Evolutionary conservation across 1,284 basidiomycete species (phyloP), one percentile per base, ranked within the genome.

Genomic region (Cutaneotrichosporon daszewskae): DNA sequence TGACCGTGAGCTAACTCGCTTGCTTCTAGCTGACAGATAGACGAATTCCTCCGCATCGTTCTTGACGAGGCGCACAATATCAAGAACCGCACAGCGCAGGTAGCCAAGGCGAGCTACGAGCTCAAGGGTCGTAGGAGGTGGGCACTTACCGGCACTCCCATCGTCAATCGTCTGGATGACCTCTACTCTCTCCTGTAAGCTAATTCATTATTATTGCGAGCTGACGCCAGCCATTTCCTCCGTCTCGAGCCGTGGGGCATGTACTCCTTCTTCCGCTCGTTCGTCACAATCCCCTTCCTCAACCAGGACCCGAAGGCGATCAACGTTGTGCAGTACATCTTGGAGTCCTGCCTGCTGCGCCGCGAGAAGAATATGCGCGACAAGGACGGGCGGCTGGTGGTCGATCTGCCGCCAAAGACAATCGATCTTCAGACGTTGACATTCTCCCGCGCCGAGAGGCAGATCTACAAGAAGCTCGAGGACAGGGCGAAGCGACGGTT

Each of bases 311-410:
- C 85, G 0, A 89, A 90, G 64, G 89, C 88, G 0, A 84, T 95
- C 43, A 87, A 91, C 58, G 82, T 94, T 27, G 88, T 95, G 0
- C 90, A 94, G 69, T 84, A 89, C 44, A 90, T 96, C 45, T 76
- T 96, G 24, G 88, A 94, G 64, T 87, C 81, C 29, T 79, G 89
- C 32, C 74, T 98, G 4, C 75, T 98, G 3, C 79, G 94, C n/a
- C 79, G 94, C 50, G 92, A 97, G 69, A 98, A 98, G 74, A 84
- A 79, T 47, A 95, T 91, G 87, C 81, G 80, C 34, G 94, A 95
- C 70, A 77, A 75, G 33, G 81, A 92, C 57, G 94, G 94, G 3
- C 84, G 86, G 38, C 79, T 78, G 32, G 96, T 98, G 33, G 89
- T 97, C 2, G 81, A 89, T 45, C 73, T 98, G 3, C 92, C 94